These are phyloP conservation scores for Ustilago nuda DNA, from an alignment of 1,284 basidiomycete species.

Conservation along the genomic window DNA sequence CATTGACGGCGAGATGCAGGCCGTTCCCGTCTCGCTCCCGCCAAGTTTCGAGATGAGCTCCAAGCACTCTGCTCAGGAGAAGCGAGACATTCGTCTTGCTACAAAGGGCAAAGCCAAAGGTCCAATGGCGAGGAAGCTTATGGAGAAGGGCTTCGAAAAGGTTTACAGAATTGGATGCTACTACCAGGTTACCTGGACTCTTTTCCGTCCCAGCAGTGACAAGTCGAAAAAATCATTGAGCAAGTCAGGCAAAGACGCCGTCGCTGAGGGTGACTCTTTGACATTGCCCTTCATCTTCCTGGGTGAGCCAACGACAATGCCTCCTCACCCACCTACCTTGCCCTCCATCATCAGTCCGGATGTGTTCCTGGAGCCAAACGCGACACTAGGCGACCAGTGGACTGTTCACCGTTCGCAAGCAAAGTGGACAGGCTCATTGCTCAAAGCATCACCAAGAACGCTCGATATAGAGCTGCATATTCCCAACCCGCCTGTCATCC, in stretches of 20 bases:
- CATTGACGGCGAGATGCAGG: conserved; percentile 59
- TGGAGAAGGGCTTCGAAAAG: conserved; percentile 58
- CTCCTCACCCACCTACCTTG: conserved; percentile 49
- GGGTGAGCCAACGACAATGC: conserved; percentile 56
- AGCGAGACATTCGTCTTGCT: conserved; percentile 46
- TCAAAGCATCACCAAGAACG: conserved; percentile 46
- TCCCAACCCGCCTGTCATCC: conserved; percentile 46
- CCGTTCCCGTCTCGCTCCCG: conserved; percentile 58
- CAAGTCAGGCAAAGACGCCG: conserved; percentile 32
- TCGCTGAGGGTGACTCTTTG: conserved; percentile 47
- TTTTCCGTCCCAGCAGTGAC: conserved; percentile 34
- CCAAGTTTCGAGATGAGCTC: conserved; percentile 64
- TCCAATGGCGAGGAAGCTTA: conserved; percentile 45
- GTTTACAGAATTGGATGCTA: conserved; percentile 64
- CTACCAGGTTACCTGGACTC: conserved; percentile 58
- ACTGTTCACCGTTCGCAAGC: conserved; percentile 48
- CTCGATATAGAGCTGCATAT: conserved; percentile 60
- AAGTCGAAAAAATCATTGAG: conserved; percentile 33
- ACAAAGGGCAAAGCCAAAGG: conserved; percentile 49
- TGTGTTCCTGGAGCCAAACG: conserved; percentile 37
- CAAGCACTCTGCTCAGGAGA: conserved; percentile 51
- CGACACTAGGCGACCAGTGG: conserved; percentile 53
- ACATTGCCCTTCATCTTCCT: conserved; percentile 62
- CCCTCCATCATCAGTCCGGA: conserved; percentile 52
- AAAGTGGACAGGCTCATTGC: conserved; percentile 58